Conservation (phyloP, 1,284 basidiomycete species). For the Inonotus hispidus region DNA sequence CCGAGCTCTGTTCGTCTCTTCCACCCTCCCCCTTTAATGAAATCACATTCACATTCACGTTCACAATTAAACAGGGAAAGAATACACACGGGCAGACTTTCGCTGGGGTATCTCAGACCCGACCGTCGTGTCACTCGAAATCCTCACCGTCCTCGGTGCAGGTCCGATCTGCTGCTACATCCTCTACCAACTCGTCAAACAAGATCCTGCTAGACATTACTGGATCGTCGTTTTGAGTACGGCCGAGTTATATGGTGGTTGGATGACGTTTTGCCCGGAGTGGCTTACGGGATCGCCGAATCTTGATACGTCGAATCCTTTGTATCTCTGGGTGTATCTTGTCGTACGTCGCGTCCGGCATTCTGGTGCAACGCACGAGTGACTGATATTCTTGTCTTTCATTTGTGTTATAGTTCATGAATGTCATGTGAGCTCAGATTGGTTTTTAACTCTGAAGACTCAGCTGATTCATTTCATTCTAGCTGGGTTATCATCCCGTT, state of each 20-base stretch:
- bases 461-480: slow-evolving; percentile 14
- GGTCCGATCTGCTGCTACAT: slow-evolving; percentile 69
- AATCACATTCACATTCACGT: slow-evolving; percentile 17
- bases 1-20: slow-evolving; percentile 64
- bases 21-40: slow-evolving; percentile 22
- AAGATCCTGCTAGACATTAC: slow-evolving; percentile 68
- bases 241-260: slow-evolving; percentile 76
- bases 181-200: slow-evolving; percentile 52
- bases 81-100: slow-evolving; percentile 72
- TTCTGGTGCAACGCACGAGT: not conserved
- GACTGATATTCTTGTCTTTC: slow-evolving; percentile 7
- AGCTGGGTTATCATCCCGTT: slow-evolving; percentile 78
- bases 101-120: slow-evolving; percentile 77
- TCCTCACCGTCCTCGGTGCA: slow-evolving; percentile 75
- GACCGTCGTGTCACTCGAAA: slow-evolving; percentile 74
- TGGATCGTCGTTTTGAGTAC: slow-evolving; percentile 76
- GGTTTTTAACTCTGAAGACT: slow-evolving; percentile 19
- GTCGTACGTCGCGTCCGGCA: slow-evolving; percentile 29
- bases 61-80: slow-evolving; percentile 43
- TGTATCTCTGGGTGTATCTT: slow-evolving; percentile 44
- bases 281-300: slow-evolving; percentile 75
- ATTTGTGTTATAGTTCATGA: slow-evolving; percentile 57
- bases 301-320: slow-evolving; percentile 61
- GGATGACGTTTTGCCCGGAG: slow-evolving; percentile 79
- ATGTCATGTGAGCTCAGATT: slow-evolving; percentile 52